phyloP scores from a whole-genome alignment of 495 filamentous ascomycete genomes.

The Podospora australis region DNA sequence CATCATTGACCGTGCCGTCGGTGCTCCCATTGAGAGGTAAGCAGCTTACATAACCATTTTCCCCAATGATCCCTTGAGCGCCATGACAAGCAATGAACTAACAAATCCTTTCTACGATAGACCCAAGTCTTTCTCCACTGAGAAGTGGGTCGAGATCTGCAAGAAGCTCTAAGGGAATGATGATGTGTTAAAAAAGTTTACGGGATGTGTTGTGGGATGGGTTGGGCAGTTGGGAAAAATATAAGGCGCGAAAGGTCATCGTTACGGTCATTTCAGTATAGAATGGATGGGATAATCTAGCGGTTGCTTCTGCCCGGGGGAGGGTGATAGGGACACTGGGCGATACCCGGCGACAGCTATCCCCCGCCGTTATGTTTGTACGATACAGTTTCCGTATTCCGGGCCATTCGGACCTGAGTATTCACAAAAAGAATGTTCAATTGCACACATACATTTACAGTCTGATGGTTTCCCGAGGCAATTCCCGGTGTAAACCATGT shows the following conservation, averaged over 20 bases:
- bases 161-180: slow-evolving; percentile 81
- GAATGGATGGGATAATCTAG: slow-evolving; percentile 23
- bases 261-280: slow-evolving; percentile 28
- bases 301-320: slow-evolving; percentile 11
- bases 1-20: slow-evolving; percentile 98
- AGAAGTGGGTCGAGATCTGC: slow-evolving; percentile 90
- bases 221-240: slow-evolving; percentile 21
- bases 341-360: slow-evolving; percentile 17
- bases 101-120: slow-evolving; percentile 23
- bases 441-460: slow-evolving; percentile 1
- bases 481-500: too few relatives aligned
- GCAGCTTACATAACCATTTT: neutral
- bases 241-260: slow-evolving; percentile 22
- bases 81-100: neutral
- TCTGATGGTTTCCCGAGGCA: too few relatives aligned
- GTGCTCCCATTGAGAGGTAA: slow-evolving; percentile 67
- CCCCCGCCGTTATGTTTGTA: slow-evolving; percentile 25
- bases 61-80: too few relatives aligned
- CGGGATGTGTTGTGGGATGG: slow-evolving; percentile 8
- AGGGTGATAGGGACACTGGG: neutral
- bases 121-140: slow-evolving; percentile 96
- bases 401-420: slow-evolving; percentile 7
- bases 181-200: slow-evolving; percentile 7
- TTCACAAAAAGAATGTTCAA: slow-evolving; percentile 5
- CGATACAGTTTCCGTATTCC: slow-evolving; percentile 18